Base-by-base conservation (phyloP, 108 stramenopile species). In the Skeletonema potamos region DNA sequence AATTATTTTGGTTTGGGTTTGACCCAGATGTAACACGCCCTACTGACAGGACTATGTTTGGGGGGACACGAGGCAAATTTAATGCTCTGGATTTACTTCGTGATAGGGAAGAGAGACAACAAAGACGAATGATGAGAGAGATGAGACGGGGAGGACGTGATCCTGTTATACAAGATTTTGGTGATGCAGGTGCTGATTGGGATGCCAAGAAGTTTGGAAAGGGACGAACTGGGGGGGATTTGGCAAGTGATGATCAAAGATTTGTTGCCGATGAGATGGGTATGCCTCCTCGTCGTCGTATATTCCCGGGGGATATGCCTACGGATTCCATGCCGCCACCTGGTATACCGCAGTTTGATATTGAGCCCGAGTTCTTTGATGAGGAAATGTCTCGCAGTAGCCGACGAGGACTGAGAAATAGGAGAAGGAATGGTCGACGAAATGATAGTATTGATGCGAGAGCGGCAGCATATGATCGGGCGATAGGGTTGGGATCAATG, bases 61-160 rank as follows among this genome's bases (percentile, higher is more conserved):
- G 92, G 17, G 92, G 89, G 4, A 91, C 92, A 43, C 83, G 86
- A 27, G 92, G 92, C 3, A 94, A 90, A 61, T 94, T 94, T 64
- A 89, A 91, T 67, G 92, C 86, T 8, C 43, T 92, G 33, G 74
- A 73, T 15, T 82, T 80, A 34, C 63, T 89, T 4, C 62, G 82
- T 20, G 76, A 84, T 62, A 54, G 77, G 36, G 81, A 74, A 27
- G 70, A 68, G 55, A 51, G 78, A 20, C 73, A 72, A 44, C 57
- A 58, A 22, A 15, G 34, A 26, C 33, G 57, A 34, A 54, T 54
- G 43, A 17, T 29, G 70, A 34, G 64, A 27, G 62, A 71, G 34
- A 7, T 37, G 58, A 61, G 72, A 39, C 58, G 77, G 15, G 57
- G 77, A 36, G 72, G 79, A 26, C 68, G 37, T 39, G 71, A 72